Conservation (phyloP, 2,329 filamentous ascomycete species). For the Epicoccum nigrum region DNA sequence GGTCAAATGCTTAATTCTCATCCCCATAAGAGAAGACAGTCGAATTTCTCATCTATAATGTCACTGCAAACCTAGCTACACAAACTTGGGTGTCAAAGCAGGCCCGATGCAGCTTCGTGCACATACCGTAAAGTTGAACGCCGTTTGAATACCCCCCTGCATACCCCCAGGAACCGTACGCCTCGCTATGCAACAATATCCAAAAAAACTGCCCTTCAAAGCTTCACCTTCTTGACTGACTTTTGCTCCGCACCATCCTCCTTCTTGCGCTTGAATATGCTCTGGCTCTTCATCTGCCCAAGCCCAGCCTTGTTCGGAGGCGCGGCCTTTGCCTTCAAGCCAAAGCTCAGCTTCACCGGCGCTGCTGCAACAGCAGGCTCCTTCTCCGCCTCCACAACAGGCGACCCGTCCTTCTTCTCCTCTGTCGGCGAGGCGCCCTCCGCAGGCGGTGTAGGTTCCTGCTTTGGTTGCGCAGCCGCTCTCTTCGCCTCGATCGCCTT, state of each 20-base stretch:
- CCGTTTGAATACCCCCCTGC: too few relatives aligned
- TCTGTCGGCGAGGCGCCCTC: constrained; percentile 37
- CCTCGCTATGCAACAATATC: constrained; percentile 28
- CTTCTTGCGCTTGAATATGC: constrained; percentile 46
- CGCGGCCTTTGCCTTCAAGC: constrained; percentile 36
- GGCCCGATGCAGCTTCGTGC: too few relatives aligned
- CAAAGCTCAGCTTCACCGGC: constrained; percentile 43
- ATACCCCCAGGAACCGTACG: constrained; percentile 6
- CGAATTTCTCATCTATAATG: too few relatives aligned
- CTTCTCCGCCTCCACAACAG: constrained; percentile 74
- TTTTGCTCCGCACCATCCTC: constrained; percentile 35
- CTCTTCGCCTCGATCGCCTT: constrained; percentile 51
- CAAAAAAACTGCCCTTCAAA: constrained; percentile 20
- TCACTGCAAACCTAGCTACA: too few relatives aligned
- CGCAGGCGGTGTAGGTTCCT: constrained; percentile 38
- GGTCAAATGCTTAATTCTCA: too few relatives aligned
- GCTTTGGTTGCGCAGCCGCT: constrained; percentile 43
- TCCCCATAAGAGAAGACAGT: too few relatives aligned
- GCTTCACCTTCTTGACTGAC: constrained; percentile 44
- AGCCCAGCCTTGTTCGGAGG: constrained; percentile 37
- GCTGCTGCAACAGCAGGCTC: constrained; percentile 47
- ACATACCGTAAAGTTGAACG: too few relatives aligned
- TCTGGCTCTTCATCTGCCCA: constrained; percentile 45
- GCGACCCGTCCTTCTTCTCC: constrained; percentile 54
- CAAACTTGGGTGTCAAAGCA: too few relatives aligned